A percentile compares a stretch with the other conserved stretches of the same genome.
These are phyloP conservation scores for Cucumis cinereus DNA, from an alignment of 306 rosid genomes.

Conservation along the genomic window DNA sequence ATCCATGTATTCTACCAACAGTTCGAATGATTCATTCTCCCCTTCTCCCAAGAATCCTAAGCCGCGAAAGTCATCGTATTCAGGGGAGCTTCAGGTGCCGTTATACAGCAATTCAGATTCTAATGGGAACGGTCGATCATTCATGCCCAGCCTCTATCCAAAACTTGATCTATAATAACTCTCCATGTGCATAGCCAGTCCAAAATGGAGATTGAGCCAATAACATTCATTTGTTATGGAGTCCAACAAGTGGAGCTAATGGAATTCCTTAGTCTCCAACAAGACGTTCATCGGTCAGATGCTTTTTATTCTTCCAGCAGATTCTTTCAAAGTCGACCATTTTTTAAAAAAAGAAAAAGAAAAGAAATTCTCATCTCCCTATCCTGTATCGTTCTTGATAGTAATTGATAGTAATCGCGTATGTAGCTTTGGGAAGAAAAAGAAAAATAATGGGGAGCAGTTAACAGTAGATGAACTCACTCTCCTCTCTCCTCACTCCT, in stretches of 20 bases:
- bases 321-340: background rate
- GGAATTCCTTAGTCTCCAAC: background rate
- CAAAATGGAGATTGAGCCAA: background rate
- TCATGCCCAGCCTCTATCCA: constrained; percentile 55
- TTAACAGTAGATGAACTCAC: background rate
- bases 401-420: too few species aligned
- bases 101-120: constrained; percentile 54
- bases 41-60: constrained; percentile 62
- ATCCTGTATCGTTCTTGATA: background rate
- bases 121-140: constrained; percentile 47
- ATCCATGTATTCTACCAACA: constrained; percentile 49
- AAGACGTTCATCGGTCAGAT: background rate
- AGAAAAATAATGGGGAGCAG: constrained; percentile 2
- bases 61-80: constrained; percentile 77
- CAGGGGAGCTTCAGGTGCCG: constrained; percentile 78
- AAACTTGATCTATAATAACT: constrained; percentile 26
- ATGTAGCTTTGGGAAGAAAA: background rate
- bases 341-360: background rate
- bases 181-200: background rate
- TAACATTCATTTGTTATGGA: background rate
- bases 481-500: background rate
- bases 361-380: background rate
- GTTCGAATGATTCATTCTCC: constrained; percentile 42
- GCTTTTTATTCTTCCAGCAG: background rate
- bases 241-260: background rate